Evolutionary conservation across 2,329 filamentous ascomycete genomes (phyloP), one percentile per base, ranked within the genome.

Genomic region (Chaetomium globosum): DNA sequence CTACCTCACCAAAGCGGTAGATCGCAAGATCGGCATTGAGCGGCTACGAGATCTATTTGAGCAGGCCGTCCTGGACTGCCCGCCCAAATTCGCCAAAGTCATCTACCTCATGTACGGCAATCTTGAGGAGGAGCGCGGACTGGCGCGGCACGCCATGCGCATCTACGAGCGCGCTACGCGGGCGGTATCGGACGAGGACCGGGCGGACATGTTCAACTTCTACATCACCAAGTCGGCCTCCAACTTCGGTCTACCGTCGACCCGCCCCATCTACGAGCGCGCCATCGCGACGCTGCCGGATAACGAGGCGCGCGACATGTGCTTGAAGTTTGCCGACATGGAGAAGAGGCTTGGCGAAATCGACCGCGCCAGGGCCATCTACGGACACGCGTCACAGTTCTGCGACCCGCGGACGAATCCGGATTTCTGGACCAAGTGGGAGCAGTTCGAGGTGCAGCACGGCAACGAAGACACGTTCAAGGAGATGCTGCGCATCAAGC

Each of bases 391-490:
- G 13, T 96, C 92, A 52, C 95, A 99, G 76, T 99, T 98, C 78
- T 97, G 93, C 79, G 96, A 99, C 77, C 95, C 95, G 9, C 85
- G 96, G 61, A 96, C 92, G 16, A 93, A 92, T 71, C 89, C 91
- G 8, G 87, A 85, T 19, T 99, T 98, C 80, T 99, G 96, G 96
- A 85, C 88, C 72, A 96, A 94, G 76, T 99, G 95, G 95, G 95
- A 99, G 78, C 85, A 88, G 62, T 99, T 99, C 77, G 96, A 99
- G 78, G 93, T 98, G 26, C 91, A 96, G 76, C 95, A 99, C 75
- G 95, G 95, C 70, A 99, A 99, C 79, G 96, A 99, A 77, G 95
- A 99, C 77, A 99, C 96, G 0, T 99, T 96, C 84, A 97, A 97
- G 81, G 95, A 99, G 77, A 99, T 99, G 95, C 83, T 98, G 68